phyloP scores from a whole-genome alignment of 768 basidiomycete genomes.

The Pholiota microspora region DNA sequence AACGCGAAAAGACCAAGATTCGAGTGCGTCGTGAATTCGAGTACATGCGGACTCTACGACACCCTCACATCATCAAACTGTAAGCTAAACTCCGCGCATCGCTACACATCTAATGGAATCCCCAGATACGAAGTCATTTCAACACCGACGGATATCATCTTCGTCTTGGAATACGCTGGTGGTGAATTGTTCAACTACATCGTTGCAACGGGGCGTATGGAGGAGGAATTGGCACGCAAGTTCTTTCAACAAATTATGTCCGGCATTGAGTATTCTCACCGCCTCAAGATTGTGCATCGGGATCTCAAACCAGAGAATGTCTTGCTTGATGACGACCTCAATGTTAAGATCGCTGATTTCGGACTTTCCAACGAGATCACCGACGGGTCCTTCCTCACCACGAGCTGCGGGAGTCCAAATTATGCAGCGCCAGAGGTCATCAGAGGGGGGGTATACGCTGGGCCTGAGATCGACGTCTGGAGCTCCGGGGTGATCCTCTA shows the following conservation, averaged over 20 bases:
- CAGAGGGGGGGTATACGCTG: slow-evolving; percentile 90
- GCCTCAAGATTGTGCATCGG: slow-evolving; percentile 95
- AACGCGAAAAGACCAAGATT: slow-evolving; percentile 87
- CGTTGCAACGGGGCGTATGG: slow-evolving; percentile 89
- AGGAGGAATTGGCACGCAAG: slow-evolving; percentile 79
- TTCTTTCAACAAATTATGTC: slow-evolving; percentile 99
- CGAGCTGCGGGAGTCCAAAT: slow-evolving; percentile 97
- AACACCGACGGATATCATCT: slow-evolving; percentile 94
- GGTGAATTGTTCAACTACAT: slow-evolving; percentile 99
- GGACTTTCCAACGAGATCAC: slow-evolving; percentile 94
- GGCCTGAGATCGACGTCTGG: slow-evolving; percentile 99
- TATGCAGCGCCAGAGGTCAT: slow-evolving; percentile 99
- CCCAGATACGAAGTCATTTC: slow-evolving; percentile 84
- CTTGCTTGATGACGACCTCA: slow-evolving; percentile 77
- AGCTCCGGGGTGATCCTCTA: slow-evolving; percentile 98
- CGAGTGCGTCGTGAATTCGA: slow-evolving; percentile 95
- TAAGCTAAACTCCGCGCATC: slow-evolving; percentile 34
- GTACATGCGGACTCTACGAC: slow-evolving; percentile 90
- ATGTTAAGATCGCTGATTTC: slow-evolving; percentile 99
- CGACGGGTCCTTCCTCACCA: slow-evolving; percentile 95
- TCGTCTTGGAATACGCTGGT: slow-evolving; percentile 95
- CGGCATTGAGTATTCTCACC: slow-evolving; percentile 95
- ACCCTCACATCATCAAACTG: slow-evolving; percentile 99
- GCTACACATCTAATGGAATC: slow-evolving; percentile 11
- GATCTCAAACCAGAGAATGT: slow-evolving; percentile 98